Evolutionary conservation across 306 rosid species (phyloP), one percentile per base, ranked within the genome.

Genomic region (Rosa chinensis): DNA sequence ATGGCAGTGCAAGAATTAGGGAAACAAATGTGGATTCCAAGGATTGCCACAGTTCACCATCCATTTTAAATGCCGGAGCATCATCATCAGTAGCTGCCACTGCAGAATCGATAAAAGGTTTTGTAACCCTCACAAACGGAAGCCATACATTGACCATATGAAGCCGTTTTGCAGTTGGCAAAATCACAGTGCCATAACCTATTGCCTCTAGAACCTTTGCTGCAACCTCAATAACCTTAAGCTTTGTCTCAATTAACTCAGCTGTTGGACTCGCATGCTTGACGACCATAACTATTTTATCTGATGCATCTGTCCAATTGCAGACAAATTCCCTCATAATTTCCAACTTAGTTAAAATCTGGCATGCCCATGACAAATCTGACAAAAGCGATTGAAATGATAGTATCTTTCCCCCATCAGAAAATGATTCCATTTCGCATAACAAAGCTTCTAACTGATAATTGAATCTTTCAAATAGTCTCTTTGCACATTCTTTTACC

Each of bases 341-440:
- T 86, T 93, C 99, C 90, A 93, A 77, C 91, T 91, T 91, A 61
- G 53, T 86, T 50, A 89, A 40, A 80, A 92, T 90, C 78, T 88
- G 97, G 56, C 87, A 90, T 11, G 85, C 87, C 98, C 99, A 95
- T n/a, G 89, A 86, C 82, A 95, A 77, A 88, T 95, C 99, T 21
- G 90, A 83, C 73, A 95, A 72, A 81, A 84, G 83, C 70, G 87
- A 88, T 69, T 78, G 88, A 75, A 95, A 88, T 80, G 82, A 62
- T 75, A 74, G 86, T 83, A 83, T 48, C 67, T 84, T 86, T 83
- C 88, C 80, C 32, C 80, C 80, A 84, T 85, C 88, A 67, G 82
- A 66, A 45, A 81, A 81, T 73, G 87, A 80, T 61, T 87, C 89
- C 43, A 80, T 58, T 44, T 92, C 94, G 73, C 89, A 73, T 56